Percentiles rank a stretch among this genome's conserved stretches.
These are phyloP conservation scores for Phytopythium boreale DNA, from an alignment of 352 stramenopile genomes.

Conservation along the genomic window DNA sequence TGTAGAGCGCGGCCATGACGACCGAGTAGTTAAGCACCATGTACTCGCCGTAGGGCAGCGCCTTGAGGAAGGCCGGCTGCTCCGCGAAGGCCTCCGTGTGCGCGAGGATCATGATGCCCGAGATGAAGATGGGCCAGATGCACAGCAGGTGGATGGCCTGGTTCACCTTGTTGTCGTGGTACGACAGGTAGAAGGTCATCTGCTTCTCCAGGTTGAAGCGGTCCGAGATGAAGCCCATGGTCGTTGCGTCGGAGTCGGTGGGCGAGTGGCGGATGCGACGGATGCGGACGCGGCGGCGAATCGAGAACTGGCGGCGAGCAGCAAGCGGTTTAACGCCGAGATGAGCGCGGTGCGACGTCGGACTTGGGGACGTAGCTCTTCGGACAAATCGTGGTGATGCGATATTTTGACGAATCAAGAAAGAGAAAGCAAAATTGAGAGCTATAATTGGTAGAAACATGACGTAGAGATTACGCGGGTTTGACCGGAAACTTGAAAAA, in stretches of 20 bases:
- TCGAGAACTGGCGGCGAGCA: constrained; percentile 1
- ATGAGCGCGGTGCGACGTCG: not conserved
- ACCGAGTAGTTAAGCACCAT: constrained; percentile 63
- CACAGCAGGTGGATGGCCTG: constrained; percentile 78
- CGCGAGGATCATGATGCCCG: constrained; percentile 61
- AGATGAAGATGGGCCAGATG: constrained; percentile 86
- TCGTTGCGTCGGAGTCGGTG: not conserved
- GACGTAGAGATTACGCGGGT: not conserved
- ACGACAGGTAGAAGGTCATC: constrained; percentile 82
- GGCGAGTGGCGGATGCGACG: not conserved
- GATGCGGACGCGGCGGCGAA: not conserved
- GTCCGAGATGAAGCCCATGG: constrained; percentile 38
- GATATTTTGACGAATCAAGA: not conserved
- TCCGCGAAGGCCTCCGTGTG: constrained; percentile 31
- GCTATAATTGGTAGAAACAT: not conserved
- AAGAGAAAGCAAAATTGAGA: not conserved
- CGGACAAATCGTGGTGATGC: not conserved
- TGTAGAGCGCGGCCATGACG: constrained; percentile 56
- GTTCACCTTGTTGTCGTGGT: constrained; percentile 83
- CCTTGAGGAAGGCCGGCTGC: constrained; percentile 17
- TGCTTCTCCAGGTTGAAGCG: constrained; percentile 83
- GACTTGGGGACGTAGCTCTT: not conserved
- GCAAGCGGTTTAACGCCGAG: not conserved
- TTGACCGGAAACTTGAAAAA: not conserved
- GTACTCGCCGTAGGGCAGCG: constrained; percentile 39